Evolutionary conservation across 2,329 filamentous ascomycete genomes (phyloP), one percentile per base, ranked within the genome.

Genomic region (Zymoseptoria brevis): DNA sequence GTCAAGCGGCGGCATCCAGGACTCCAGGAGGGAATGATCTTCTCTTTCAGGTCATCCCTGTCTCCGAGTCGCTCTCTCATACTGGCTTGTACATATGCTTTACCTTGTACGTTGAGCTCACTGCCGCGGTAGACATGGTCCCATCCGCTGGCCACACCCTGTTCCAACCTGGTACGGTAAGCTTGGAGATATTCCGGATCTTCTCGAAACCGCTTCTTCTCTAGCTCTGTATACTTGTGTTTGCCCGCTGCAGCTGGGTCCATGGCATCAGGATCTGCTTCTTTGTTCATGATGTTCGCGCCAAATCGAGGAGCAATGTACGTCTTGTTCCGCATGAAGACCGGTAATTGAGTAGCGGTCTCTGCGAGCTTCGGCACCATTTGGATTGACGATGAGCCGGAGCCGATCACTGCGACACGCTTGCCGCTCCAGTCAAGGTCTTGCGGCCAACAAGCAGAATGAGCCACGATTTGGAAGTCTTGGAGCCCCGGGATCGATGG

Each of bases 1-100:
- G 86, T 89, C 0, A 87, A 73, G 1, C 86, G 79, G 8, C 85
- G 79, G 63, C 86, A 89, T 63, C 84, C 82, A 0, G 84, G 83
- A 0, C 83, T 81, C 67, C 86, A 88, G 60, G 85, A 80, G 0
- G 86, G 86, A 3, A 86, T 75, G 2, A 88, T 75, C 21, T 77
- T 75, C 1, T 82, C 75, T 0, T 81, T 70, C 2, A 88, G 72
- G 29, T 83, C 79, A 0, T 83, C 81, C 58, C 84, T 81, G 54
- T 78, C 76, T 0, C 71, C 72, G 0, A 87, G 71, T 0, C 83
- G 76, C 35, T 77, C 66, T 24, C 74, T 74, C 81, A 87, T 87
- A 8, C 55, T 54, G 2, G 60, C 45, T 50, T 64, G 59, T 29
- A 61, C 59, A 21, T 59, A 56, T 50, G 62, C 56, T 50, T 66